phyloP scores from a whole-genome alignment of 139 green algal species.

The Chlorella sp. region DNA sequence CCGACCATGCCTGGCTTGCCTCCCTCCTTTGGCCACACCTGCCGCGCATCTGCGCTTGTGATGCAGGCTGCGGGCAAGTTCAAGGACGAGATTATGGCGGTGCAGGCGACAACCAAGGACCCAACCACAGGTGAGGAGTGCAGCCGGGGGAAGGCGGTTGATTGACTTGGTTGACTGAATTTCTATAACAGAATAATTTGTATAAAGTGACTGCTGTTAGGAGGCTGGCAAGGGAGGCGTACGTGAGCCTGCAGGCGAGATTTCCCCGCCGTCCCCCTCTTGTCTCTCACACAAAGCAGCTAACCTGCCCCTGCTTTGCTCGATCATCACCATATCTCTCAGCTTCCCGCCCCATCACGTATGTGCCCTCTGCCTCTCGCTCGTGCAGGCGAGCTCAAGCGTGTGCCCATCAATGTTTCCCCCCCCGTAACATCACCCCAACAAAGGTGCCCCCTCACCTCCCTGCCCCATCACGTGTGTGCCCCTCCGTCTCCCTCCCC shows the following conservation, averaged over 20 bases:
- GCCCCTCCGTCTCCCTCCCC: neutral
- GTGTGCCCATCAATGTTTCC: neutral
- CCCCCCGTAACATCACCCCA: neutral
- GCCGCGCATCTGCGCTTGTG: no score
- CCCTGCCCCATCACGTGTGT: neutral
- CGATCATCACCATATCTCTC: no score
- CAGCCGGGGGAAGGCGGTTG: neutral
- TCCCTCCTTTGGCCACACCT: neutral
- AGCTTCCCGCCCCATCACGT: neutral
- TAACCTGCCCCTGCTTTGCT: no score
- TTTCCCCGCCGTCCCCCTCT: no score
- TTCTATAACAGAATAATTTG: no score
- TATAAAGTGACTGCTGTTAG: no score
- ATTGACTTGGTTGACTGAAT: no score
- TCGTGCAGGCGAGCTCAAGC: neutral
- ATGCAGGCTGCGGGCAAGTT: conserved; percentile 79
- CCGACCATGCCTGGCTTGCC: neutral
- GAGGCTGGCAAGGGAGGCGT: no score
- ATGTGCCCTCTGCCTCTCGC: neutral
- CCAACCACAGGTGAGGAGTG: conserved; percentile 27
- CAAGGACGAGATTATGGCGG: conserved; percentile 94
- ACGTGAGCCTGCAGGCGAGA: no score
- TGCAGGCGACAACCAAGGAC: conserved; percentile 85
- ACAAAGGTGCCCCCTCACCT: neutral
- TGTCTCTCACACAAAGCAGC: no score